Evolutionary conservation across 1,284 basidiomycete species (phyloP).

Genomic region (Ganoderma leucocontextum): DNA sequence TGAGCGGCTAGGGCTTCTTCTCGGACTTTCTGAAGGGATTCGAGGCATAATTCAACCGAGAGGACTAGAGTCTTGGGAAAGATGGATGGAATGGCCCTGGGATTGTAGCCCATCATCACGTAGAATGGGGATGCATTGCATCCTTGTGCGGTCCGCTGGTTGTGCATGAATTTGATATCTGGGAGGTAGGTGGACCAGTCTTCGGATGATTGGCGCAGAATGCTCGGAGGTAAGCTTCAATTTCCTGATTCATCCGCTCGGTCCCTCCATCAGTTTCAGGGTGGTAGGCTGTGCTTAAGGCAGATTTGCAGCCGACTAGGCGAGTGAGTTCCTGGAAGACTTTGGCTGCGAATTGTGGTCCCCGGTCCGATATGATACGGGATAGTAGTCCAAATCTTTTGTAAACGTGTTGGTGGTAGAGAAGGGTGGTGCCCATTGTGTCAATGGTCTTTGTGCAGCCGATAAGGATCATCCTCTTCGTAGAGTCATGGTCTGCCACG

Average conservation of each 20-base stretch:
- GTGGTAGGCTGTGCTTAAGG: slow-evolving; percentile 38
- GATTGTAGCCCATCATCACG: slow-evolving; percentile 12
- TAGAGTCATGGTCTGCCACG: slow-evolving; percentile 41
- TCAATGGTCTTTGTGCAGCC: slow-evolving; percentile 36
- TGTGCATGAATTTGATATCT: slow-evolving; percentile 37
- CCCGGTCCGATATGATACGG: slow-evolving; percentile 45
- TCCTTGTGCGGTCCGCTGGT: slow-evolving; percentile 33
- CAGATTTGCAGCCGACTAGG: slow-evolving; percentile 32
- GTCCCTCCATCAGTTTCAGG: slow-evolving; percentile 44
- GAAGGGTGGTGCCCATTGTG: slow-evolving; percentile 4
- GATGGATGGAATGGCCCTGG: neutral
- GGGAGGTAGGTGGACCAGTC: slow-evolving; percentile 42
- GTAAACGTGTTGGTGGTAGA: slow-evolving; percentile 25
- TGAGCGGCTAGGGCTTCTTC: slow-evolving; percentile 2
- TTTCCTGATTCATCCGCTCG: slow-evolving; percentile 40
- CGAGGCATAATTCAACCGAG: neutral
- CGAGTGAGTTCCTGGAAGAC: slow-evolving; percentile 41
- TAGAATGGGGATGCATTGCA: slow-evolving; percentile 42
- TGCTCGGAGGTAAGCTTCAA: slow-evolving; percentile 35
- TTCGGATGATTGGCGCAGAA: slow-evolving; percentile 36
- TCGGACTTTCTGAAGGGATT: neutral
- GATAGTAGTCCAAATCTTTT: neutral
- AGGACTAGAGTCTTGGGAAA: neutral
- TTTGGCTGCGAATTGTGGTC: slow-evolving; percentile 43
- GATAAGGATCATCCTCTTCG: slow-evolving; percentile 43